Base-by-base conservation (phyloP, 106 monocot species). In the Dioscorea alata region DNA sequence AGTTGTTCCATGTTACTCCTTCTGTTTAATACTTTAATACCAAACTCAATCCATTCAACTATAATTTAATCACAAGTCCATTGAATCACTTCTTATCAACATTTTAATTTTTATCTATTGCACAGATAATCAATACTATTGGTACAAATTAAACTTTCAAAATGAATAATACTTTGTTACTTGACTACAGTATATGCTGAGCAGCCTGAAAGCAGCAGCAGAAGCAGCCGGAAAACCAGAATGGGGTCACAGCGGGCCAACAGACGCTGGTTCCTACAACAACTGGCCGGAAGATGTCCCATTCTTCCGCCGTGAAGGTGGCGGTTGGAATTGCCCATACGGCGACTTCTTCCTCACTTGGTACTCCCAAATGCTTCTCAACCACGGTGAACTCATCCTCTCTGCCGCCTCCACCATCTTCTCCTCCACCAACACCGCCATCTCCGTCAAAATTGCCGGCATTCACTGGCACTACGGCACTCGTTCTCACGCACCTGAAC, bases 391-490 rank as follows among this genome's bases (percentile, higher is more conserved):
- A 10, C 74, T 71, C 31, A 33, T 96, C 19, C 82, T 96, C 71
- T 86, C 88, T 48, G 35, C 74, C 24, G 79, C 91, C 15, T 13
- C 62, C 49, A 56, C 81, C 35, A 42, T 86, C 35, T 88, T 91
- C 76, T 12, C 63, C 12, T 73, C 48, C 9, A 67, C 76, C 15
- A 74, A 74, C 25, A 70, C 79, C 13, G 87, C 80, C 71, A 74
- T 95, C 67, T 95, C 94, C 48, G 88, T 88, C 50, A 95, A 95
- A 75, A 75, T 95, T 21, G 90, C 91, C 16, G 94, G 94, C 14
- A 96, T 96, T 54, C 95, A 96, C 78, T 91, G 95, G 95, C 91
- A 91, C 77, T 96, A 91, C 71, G 91, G 91, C 20, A 95, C 91
- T 1, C 77, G 88, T 0, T 91, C 88, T 12, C 95, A 96, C 71